Conservation (phyloP, 176 grass and related monocot genomes). For the Dendrocalamus sinicus region DNA sequence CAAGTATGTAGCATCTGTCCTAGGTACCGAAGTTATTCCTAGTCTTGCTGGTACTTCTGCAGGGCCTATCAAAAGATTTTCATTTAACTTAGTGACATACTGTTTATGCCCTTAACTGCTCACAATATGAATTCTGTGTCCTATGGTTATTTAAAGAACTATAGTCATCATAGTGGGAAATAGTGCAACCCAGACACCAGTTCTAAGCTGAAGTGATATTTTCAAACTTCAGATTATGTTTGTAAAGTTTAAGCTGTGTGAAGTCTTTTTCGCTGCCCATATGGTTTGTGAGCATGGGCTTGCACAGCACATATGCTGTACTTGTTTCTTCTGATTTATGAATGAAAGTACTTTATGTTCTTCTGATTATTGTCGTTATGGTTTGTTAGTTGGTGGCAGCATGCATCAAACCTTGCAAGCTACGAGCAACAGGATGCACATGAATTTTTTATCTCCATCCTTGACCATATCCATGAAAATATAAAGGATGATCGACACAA, state of each 20-base stretch:
- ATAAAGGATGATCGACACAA: constrained; percentile 73
- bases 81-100: background rate
- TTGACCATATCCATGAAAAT: constrained; percentile 99
- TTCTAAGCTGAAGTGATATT: background rate
- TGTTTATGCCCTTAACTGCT: constrained; percentile 12
- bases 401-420: constrained; percentile 91
- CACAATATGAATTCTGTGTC: background rate
- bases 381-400: constrained; percentile 85
- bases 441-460: constrained; percentile 99
- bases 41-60: background rate
- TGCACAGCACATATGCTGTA: background rate
- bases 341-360: constrained; percentile 31
- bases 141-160: background rate
- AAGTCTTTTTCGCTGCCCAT: background rate
- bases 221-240: background rate
- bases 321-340: constrained; percentile 23
- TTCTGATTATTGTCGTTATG: constrained; percentile 59
- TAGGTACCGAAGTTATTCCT: background rate
- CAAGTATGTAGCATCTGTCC: background rate
- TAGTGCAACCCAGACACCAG: background rate
- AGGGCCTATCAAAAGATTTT: background rate
- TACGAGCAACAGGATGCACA: constrained; percentile 97
- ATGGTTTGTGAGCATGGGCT: constrained; percentile 22
- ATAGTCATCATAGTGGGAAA: background rate
- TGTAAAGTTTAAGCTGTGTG: background rate